Evolutionary conservation across 2,329 filamentous ascomycete genomes (phyloP).

Genomic region (Curvularia hawaiiensis): DNA sequence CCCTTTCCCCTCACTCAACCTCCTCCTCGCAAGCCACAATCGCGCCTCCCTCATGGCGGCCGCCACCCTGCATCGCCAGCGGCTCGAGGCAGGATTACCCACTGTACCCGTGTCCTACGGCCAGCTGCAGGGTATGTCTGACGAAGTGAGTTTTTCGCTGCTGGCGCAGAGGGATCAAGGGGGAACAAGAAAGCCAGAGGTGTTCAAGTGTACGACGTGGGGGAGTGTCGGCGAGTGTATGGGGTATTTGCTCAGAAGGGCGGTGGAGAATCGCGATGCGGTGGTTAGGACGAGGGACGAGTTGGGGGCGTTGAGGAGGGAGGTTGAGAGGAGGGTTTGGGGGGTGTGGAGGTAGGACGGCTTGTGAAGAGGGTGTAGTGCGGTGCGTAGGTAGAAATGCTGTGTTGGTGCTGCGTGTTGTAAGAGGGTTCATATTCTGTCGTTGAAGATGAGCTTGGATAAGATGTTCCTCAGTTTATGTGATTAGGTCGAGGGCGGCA

Average conservation of each 20-base stretch:
- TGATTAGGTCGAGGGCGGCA: too few relatives aligned
- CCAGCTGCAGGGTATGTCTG: constrained; percentile 94
- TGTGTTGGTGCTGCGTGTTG: not conserved
- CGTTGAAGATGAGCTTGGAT: too few relatives aligned
- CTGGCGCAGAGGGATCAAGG: constrained; percentile 28
- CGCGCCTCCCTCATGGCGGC: constrained; percentile 67
- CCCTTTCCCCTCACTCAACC: constrained; percentile 52
- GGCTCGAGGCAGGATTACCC: constrained; percentile 44
- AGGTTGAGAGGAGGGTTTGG: constrained; percentile 31
- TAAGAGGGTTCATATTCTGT: too few relatives aligned
- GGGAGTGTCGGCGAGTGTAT: constrained; percentile 73
- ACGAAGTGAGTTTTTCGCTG: constrained; percentile 73
- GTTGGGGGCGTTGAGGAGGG: constrained; percentile 33
- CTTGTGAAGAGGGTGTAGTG: constrained; percentile 14
- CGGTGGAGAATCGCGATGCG: constrained; percentile 66
- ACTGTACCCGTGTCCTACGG: constrained; percentile 66
- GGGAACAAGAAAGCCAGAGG: constrained; percentile 51
- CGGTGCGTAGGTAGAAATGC: too few relatives aligned
- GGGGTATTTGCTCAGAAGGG: constrained; percentile 68
- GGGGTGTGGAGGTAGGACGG: constrained; percentile 12
- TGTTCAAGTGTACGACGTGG: constrained; percentile 64
- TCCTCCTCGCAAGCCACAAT: constrained; percentile 86
- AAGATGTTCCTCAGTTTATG: too few relatives aligned
- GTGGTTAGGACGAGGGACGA: constrained; percentile 53
- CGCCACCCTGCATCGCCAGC: constrained; percentile 53